A percentile compares a stretch with the other conserved stretches of the same genome.
These are phyloP conservation scores for Colletotrichum filicis DNA, from an alignment of 2,329 filamentous ascomycete genomes.

Conservation along the genomic window DNA sequence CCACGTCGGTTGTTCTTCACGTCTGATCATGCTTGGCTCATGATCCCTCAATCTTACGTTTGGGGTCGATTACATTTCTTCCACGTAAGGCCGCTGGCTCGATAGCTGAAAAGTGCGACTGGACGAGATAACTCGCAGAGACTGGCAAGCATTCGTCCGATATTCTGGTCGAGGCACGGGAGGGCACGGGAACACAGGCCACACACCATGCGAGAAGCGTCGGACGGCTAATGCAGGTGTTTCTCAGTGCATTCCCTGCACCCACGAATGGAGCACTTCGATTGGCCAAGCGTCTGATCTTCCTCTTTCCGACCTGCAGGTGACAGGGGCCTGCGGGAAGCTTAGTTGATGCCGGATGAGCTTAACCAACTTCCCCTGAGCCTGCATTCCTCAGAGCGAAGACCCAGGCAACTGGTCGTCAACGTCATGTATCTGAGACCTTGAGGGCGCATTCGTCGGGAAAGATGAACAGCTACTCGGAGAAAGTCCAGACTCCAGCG, in stretches of 20 bases:
- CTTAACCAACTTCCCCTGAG: slow-evolving; percentile 20
- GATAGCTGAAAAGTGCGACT: neutral
- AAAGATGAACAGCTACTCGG: neutral
- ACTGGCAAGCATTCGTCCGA: neutral
- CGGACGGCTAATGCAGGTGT: slow-evolving; percentile 27
- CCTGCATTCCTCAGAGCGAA: neutral
- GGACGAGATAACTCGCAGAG: neutral
- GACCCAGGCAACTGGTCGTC: neutral
- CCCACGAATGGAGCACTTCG: neutral
- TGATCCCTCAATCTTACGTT: neutral
- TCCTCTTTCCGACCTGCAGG: neutral
- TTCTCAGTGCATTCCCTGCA: neutral
- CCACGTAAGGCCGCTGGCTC: neutral
- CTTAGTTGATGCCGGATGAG: slow-evolving; percentile 17
- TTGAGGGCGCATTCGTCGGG: neutral
- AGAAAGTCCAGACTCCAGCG: neutral
- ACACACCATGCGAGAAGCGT: neutral
- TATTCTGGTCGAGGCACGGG: neutral
- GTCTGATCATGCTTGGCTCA: neutral
- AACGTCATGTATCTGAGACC: neutral
- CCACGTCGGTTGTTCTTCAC: neutral
- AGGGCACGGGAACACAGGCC: slow-evolving; percentile 1
- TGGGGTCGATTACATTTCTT: neutral
- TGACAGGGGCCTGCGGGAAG: slow-evolving; percentile 10
- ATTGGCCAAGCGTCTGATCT: slow-evolving; percentile 3